Evolutionary conservation across 2,329 filamentous ascomycete genomes (phyloP), one percentile per base, ranked within the genome.

Genomic region (Paraconiothyrium brasiliense): DNA sequence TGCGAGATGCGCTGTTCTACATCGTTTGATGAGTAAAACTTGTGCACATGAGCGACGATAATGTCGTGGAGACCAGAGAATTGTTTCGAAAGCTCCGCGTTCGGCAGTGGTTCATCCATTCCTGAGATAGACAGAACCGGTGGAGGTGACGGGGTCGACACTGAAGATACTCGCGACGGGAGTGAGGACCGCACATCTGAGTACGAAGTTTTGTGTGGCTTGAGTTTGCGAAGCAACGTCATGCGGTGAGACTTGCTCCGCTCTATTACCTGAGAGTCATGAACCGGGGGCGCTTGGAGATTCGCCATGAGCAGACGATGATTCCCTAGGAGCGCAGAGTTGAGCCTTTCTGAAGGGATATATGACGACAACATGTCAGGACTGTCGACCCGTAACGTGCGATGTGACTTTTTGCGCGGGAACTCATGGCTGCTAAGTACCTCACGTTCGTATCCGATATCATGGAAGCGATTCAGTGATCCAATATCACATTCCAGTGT

Each of bases 1-100:
- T 64, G 57, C 37, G 59, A 54, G 13, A 46, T 35, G 20, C 30
- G 20, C 10, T 57, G 37, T n/a, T 52, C 35, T 1, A 20, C 41
- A 8, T 20, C 6, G 6, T 43, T 32, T 16, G 24, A 32, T 4
- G 57, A 34, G 46, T 68, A 66, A 44, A 54, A 65, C n/a, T 52
- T 60, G 11, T 41, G 16, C n/a, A 68, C 61, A 49, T 68, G 63
- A n/a, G 20, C 13, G 13, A 59, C 32, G 27, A 66, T 62, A 32
- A 58, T 37, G 1, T 55, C 41, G 34, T 63, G 54, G 2, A 68
- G 50, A 24, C 32, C n/a, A 30, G 54, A 48, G 27, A 64, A 65
- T n/a, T 60, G 57, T 7, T 46, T 37, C 4, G 43, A 48, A 9
- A 67, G 66, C 1, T 44, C 54, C 13, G 50, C 27, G 22, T 50